Evolutionary conservation across 768 basidiomycete species (phyloP), one percentile per base, ranked within the genome.

Genomic region (Punctularia strigosozonata): DNA sequence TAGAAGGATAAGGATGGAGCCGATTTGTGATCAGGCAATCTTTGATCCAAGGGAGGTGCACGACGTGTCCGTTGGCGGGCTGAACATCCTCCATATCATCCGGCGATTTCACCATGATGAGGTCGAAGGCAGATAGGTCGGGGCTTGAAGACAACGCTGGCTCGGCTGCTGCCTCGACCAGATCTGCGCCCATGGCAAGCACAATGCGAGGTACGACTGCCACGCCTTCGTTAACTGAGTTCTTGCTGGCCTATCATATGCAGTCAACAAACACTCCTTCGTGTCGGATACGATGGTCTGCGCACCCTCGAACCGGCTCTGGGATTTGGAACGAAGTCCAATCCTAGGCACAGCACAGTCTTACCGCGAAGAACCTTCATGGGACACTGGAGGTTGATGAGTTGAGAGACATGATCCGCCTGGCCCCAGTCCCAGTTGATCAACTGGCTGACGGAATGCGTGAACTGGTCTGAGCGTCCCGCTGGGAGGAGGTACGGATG

Each of bases 21-120:
- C 76, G 63, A 12, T 79, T 77, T 13, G 79, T 68, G 43, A 84
- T 69, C 22, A 89, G 59, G 49, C 81, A 80, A 34, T 83, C 72
- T 55, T 89, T 90, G 28, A 89, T 71, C 83, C 83, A 89, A 14
- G 57, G 50, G 59, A 83, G 73, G 42, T 67, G 59, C 13, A 78
- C 76, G 28, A 58, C 59, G 14, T 59, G 63, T 18, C 50, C 63
- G 17, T 33, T 42, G 25, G 50, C 51, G 23, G 39, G 34, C 18
- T 43, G 47, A 28, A 56, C 48, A 6, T 52, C 44, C 22, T 45
- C 46, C 36, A 54, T 57, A 25, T 61, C 59, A 10, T 56, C 50
- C 36, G 44, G 52, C 23, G 80, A 74, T 45, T 73, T 71, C 43
- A 77, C 65, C 38, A 90, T 64, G 28, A 86, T 57, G 43, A 76